Conservation (phyloP, 2,329 filamentous ascomycete species). For the Aspergillus piperis region DNA sequence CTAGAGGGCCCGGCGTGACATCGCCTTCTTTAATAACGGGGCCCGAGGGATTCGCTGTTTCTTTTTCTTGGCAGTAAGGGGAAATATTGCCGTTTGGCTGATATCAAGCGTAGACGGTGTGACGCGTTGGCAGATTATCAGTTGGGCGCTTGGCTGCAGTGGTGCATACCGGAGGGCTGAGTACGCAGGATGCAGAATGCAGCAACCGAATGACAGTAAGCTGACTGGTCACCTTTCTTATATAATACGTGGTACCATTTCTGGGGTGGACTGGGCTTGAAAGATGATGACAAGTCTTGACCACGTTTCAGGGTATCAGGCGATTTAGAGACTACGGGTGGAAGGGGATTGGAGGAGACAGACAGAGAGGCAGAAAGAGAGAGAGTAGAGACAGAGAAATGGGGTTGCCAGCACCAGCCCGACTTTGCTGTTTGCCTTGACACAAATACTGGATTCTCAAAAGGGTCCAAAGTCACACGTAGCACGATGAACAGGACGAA, state of each 20-base stretch:
- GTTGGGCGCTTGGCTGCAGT: conserved; percentile 17
- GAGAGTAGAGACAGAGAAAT: background rate
- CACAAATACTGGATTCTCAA: background rate
- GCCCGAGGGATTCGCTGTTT: background rate
- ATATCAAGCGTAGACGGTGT: conserved; percentile 22
- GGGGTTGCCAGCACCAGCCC: background rate
- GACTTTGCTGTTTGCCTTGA: background rate
- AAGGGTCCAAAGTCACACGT: conserved; percentile 3
- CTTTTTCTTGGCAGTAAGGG: conserved; percentile 14
- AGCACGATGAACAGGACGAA: conserved; percentile 1
- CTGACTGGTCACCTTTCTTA: conserved; percentile 13
- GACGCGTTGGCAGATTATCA: conserved; percentile 24
- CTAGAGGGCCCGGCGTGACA: conserved; percentile 11
- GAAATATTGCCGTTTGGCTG: conserved; percentile 10
- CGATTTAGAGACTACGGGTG: background rate
- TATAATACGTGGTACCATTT: conserved; percentile 16
- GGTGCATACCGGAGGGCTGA: conserved; percentile 18
- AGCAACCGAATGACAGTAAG: conserved; percentile 1
- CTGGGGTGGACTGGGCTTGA: background rate
- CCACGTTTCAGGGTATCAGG: conserved; percentile 4
- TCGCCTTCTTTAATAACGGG: conserved; percentile 12
- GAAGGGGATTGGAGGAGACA: background rate
- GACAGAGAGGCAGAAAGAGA: background rate
- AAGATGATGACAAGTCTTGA: background rate
- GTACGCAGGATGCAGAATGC: conserved; percentile 21